A percentile compares a stretch with the other conserved stretches of the same genome.
Conservation (phyloP, 2,329 filamentous ascomycete genomes). For the Xylaria sp. region DNA sequence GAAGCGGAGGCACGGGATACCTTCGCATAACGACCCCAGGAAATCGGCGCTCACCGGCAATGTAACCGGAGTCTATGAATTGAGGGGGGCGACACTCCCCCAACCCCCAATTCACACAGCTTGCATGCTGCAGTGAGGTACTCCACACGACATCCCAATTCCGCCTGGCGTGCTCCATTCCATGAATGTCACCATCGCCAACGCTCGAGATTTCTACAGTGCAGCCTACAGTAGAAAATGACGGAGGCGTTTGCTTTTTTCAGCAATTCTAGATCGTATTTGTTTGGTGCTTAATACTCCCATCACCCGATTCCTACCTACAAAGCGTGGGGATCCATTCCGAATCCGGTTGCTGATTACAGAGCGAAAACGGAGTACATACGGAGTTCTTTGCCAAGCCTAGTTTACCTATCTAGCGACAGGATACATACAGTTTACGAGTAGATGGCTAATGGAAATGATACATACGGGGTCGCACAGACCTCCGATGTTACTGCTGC, state of each 20-base stretch:
- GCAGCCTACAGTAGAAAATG: slow-evolving; percentile 6
- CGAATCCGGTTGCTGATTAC: background rate
- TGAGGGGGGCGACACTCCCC: slow-evolving; percentile 20
- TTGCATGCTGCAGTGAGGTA: slow-evolving; percentile 13
- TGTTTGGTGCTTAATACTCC: slow-evolving; percentile 9
- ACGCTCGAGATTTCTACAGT: slow-evolving; percentile 3
- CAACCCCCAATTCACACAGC: slow-evolving; percentile 12
- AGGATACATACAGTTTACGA: background rate
- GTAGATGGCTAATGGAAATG: slow-evolving; percentile 5
- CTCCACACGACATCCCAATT: slow-evolving; percentile 24
- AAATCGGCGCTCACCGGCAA: slow-evolving; percentile 27
- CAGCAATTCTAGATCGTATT: background rate
- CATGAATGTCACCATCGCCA: slow-evolving; percentile 25
- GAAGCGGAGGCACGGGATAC: slow-evolving; percentile 17
- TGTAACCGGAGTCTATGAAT: slow-evolving; percentile 16
- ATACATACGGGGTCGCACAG: background rate
- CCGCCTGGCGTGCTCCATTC: slow-evolving; percentile 27
- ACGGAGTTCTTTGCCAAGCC: background rate
- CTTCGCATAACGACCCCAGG: background rate
- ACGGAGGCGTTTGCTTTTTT: slow-evolving; percentile 10
- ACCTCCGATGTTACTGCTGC: background rate
- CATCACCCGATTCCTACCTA: slow-evolving; percentile 3
- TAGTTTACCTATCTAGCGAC: background rate
- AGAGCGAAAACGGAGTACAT: slow-evolving; percentile 1
- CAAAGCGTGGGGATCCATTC: background rate